Conservation (phyloP, 495 filamentous ascomycete species). For the Penicillium herquei region DNA sequence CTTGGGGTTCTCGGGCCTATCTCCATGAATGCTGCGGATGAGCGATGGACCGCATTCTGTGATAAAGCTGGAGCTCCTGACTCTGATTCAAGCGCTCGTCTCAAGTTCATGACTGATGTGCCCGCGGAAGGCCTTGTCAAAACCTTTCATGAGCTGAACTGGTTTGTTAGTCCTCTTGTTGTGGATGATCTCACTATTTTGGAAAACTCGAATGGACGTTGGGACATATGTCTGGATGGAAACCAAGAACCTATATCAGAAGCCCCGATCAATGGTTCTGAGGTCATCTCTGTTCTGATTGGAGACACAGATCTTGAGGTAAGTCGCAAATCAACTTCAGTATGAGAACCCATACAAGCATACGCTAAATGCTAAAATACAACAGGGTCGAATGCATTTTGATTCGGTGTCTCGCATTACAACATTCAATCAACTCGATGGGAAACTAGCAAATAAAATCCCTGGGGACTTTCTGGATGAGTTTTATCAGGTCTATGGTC, state of each 20-base stretch:
- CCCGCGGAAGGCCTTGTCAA: neutral
- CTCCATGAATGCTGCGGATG: neutral
- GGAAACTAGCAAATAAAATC: neutral
- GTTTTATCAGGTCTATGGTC: neutral
- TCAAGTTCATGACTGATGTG: neutral
- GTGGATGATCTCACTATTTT: neutral
- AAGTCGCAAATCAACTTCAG: neutral
- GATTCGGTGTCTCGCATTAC: neutral
- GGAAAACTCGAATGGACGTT: neutral
- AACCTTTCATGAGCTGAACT: neutral
- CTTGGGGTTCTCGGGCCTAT: neutral
- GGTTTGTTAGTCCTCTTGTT: neutral
- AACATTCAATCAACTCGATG: neutral
- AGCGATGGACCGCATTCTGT: neutral
- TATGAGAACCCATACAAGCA: neutral
- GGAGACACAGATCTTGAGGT: constrained; percentile 1
- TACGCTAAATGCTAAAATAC: neutral
- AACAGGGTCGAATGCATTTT: neutral
- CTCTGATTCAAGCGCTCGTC: neutral
- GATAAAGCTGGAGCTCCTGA: neutral
- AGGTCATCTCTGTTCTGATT: neutral
- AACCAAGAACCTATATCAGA: neutral
- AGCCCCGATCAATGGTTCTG: neutral
- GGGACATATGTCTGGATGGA: neutral
- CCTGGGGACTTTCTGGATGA: neutral